Conservation (phyloP, 331 rosid species). For the Cucumis variabilis region DNA sequence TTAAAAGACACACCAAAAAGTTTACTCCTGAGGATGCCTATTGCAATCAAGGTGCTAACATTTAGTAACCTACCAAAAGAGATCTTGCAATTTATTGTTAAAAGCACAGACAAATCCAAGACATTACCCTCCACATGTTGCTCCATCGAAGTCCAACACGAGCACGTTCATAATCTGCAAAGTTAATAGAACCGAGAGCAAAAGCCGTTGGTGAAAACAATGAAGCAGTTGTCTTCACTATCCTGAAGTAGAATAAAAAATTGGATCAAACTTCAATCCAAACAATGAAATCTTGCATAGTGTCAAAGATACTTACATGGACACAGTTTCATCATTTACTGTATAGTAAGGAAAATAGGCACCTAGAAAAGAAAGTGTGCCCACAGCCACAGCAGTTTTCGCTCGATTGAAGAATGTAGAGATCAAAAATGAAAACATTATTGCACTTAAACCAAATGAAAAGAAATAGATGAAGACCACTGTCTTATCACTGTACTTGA, state of each 20-base stretch:
- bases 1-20: conserved; percentile 80
- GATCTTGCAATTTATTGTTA: neutral
- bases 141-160: conserved; percentile 99
- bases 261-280: conserved; percentile 18
- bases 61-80: conserved; percentile 1
- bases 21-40: conserved; percentile 97
- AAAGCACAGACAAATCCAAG: neutral
- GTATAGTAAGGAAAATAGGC: conserved; percentile 94
- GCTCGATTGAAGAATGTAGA: conserved; percentile 91
- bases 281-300: neutral
- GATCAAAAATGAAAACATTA: conserved; percentile 88
- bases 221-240: conserved; percentile 83
- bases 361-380: conserved; percentile 88
- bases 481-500: conserved; percentile 93
- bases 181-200: conserved; percentile 92
- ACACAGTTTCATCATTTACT: conserved; percentile 76
- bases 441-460: conserved; percentile 87
- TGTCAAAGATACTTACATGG: conserved; percentile 67
- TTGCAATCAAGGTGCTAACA: conserved; percentile 36
- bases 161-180: conserved; percentile 98
- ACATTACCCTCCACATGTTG: conserved; percentile 85
- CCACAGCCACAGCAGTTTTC: conserved; percentile 98
- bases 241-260: conserved; percentile 56
- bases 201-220: conserved; percentile 96
- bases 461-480: conserved; percentile 94